phyloP scores from a whole-genome alignment of 306 rosid species.

The Luffa aegyptiaca region DNA sequence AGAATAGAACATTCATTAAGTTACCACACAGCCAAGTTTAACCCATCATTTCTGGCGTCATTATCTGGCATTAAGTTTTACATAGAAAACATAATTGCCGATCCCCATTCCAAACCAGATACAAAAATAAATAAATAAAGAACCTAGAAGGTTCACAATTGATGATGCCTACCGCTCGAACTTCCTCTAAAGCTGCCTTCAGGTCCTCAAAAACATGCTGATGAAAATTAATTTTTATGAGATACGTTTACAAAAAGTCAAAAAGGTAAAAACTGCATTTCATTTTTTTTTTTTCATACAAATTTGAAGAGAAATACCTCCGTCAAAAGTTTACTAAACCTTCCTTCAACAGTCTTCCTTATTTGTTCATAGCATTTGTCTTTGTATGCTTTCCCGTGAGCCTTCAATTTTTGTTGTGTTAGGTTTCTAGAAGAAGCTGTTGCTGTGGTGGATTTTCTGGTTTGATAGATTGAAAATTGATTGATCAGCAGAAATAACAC shows the following conservation, averaged over 20 bases:
- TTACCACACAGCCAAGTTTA: background rate
- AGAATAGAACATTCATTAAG: background rate
- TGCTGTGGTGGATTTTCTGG: constrained; percentile 51
- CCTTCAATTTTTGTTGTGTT: constrained; percentile 65
- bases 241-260: constrained; percentile 19
- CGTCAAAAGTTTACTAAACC: constrained; percentile 77
- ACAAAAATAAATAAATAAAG: background rate
- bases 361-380: constrained; percentile 94
- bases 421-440: constrained; percentile 54
- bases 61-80: background rate
- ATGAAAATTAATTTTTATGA: constrained; percentile 15
- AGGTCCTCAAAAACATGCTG: constrained; percentile 86
- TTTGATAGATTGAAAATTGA: constrained; percentile 13
- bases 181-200: constrained; percentile 92
- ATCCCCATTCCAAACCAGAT: background rate
- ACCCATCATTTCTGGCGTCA: background rate
- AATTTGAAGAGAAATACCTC: constrained; percentile 36
- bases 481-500: constrained; percentile 7
- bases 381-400: constrained; percentile 80
- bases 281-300: background rate
- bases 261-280: background rate
- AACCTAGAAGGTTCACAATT: constrained; percentile 1
- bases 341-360: constrained; percentile 78
- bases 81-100: background rate
- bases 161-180: constrained; percentile 48